phyloP scores from a whole-genome alignment of 768 basidiomycete species.

The Leccinum imitatum region DNA sequence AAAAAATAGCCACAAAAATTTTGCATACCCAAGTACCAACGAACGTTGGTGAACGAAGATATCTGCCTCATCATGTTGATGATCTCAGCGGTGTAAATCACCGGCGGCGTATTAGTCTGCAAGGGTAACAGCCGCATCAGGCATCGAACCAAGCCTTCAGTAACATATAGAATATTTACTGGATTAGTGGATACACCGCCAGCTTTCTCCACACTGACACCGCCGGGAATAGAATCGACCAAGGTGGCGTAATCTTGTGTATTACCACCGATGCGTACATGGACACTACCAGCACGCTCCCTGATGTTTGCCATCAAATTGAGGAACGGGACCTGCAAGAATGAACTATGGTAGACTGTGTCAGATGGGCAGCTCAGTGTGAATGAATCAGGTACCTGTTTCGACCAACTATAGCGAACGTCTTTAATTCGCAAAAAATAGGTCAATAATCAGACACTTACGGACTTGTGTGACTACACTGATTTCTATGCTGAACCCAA shows the following conservation, averaged over 20 bases:
- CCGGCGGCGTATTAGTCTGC: constrained; percentile 32
- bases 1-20: not conserved
- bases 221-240: constrained; percentile 49
- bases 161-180: constrained; percentile 23
- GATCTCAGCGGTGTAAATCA: constrained; percentile 62
- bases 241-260: constrained; percentile 66
- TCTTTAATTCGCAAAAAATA: not conserved
- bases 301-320: constrained; percentile 76
- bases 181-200: constrained; percentile 36
- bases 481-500: constrained; percentile 77
- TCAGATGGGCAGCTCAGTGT: not conserved
- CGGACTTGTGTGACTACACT: constrained; percentile 56
- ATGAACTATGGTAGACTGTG: constrained; percentile 35
- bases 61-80: constrained; percentile 65
- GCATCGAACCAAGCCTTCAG: not conserved
- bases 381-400: constrained; percentile 16
- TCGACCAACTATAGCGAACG: constrained; percentile 11
- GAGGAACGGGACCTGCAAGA: constrained; percentile 64
- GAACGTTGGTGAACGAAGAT: constrained; percentile 54
- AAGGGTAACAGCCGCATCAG: not conserved
- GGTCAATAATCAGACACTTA: not conserved
- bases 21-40: constrained; percentile 59
- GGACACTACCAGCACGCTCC: constrained; percentile 58
- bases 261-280: constrained; percentile 78
- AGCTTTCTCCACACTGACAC: constrained; percentile 52